These are phyloP conservation scores for Podospora didyma DNA, from an alignment of 495 filamentous ascomycete genomes.

Conservation along the genomic window DNA sequence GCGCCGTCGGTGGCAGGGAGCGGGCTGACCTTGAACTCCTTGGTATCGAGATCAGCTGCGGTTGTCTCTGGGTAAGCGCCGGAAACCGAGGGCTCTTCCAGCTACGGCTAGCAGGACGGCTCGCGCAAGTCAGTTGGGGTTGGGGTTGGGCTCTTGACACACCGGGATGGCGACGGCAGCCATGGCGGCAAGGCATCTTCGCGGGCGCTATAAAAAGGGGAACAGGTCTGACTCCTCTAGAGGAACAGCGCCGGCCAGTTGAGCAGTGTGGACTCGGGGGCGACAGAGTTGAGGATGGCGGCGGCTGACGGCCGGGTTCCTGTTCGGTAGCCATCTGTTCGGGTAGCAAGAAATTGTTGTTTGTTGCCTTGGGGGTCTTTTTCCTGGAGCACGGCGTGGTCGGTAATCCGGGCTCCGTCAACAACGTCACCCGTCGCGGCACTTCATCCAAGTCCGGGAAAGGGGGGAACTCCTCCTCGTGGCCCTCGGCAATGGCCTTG, in stretches of 20 bases:
- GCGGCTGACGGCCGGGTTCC: constrained; percentile 37
- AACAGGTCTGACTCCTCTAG: constrained; percentile 49
- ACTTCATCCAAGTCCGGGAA: too few relatives aligned
- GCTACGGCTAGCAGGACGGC: too few relatives aligned
- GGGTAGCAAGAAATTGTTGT: constrained; percentile 82
- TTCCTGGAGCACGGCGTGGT: constrained; percentile 73
- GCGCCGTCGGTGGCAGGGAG: constrained; percentile 73
- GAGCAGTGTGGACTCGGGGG: constrained; percentile 73
- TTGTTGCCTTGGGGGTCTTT: constrained; percentile 71
- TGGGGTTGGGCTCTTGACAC: too few relatives aligned
- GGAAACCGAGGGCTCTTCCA: neutral
- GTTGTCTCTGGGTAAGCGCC: constrained; percentile 82
- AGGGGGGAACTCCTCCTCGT: constrained; percentile 84
- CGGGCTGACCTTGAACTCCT: constrained; percentile 64
- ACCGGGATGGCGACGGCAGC: too few relatives aligned
- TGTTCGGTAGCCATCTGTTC: constrained; percentile 48
- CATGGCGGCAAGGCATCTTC: too few relatives aligned
- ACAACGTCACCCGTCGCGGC: too few relatives aligned
- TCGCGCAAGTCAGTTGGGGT: too few relatives aligned
- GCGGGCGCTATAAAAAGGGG: too few relatives aligned
- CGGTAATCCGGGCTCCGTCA: constrained; percentile 79
- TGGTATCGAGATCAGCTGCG: constrained; percentile 38
- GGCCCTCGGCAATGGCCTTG: constrained; percentile 77
- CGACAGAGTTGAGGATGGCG: constrained; percentile 39
- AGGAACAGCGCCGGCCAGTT: constrained; percentile 65